Conservation (phyloP, 2,329 filamentous ascomycete species). For the Aspergillus hortae region DNA sequence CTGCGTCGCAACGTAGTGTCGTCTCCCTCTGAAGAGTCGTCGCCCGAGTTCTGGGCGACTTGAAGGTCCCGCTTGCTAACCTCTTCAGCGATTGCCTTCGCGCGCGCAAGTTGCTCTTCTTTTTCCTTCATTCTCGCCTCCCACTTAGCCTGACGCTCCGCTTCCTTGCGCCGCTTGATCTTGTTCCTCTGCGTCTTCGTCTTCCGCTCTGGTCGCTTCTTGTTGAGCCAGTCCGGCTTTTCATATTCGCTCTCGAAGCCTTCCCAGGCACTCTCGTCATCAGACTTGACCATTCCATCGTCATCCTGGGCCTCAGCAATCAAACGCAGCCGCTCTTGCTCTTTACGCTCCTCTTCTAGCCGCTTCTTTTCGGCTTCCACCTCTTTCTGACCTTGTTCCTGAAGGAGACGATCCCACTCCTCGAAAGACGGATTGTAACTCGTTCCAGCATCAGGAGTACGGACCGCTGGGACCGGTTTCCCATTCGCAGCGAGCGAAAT, state of each 20-base stretch:
- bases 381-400: conserved; percentile 72
- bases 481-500: conserved; percentile 80
- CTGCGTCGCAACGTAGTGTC: conserved; percentile 65
- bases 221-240: conserved; percentile 62
- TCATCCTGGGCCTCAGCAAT: conserved; percentile 71
- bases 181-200: conserved; percentile 83
- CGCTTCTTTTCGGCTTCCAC: conserved; percentile 75
- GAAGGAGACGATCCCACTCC: conserved; percentile 77
- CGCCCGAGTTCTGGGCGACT: conserved; percentile 34
- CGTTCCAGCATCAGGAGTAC: conserved; percentile 73
- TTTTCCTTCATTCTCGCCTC: conserved; percentile 71
- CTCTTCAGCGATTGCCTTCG: conserved; percentile 63
- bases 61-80: conserved; percentile 50
- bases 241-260: conserved; percentile 78
- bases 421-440: conserved; percentile 90
- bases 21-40: conserved; percentile 51
- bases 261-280: conserved; percentile 90
- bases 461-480: conserved; percentile 73
- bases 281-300: conserved; percentile 70
- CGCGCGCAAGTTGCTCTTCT: conserved; percentile 66
- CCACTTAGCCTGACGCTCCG: conserved; percentile 72
- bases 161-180: conserved; percentile 82
- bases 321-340: conserved; percentile 64
- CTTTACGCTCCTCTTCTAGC: conserved; percentile 62
- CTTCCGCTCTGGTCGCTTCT: conserved; percentile 79